Percentiles rank a stretch among this genome's conserved stretches.
Conservation (phyloP, 129 eudicot genomes). For the Saposhnikovia divaricata region DNA sequence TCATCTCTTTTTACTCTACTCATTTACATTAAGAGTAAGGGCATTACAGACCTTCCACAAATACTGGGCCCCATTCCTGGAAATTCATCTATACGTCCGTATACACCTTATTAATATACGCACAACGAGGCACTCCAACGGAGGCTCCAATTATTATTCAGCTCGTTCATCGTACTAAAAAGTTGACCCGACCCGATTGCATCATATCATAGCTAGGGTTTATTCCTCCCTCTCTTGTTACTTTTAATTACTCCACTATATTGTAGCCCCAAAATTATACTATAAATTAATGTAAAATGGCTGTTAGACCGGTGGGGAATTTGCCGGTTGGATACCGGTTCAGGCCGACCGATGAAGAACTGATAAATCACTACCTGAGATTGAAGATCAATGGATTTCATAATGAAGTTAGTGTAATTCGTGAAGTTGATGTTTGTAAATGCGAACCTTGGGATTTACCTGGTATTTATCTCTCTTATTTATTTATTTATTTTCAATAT, state of each 20-base stretch:
- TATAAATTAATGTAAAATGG: neutral
- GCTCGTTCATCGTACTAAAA: neutral
- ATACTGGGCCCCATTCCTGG: neutral
- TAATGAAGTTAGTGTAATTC: conserved; percentile 12
- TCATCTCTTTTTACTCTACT: too few species aligned
- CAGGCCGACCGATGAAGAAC: conserved; percentile 38
- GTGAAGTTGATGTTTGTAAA: conserved; percentile 37
- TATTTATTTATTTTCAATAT: too few species aligned
- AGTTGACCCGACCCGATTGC: neutral
- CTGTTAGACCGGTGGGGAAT: neutral
- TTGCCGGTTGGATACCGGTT: conserved; percentile 42
- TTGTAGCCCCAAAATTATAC: too few species aligned
- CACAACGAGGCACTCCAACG: neutral
- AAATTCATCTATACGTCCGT: neutral
- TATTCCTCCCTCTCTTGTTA: neutral
- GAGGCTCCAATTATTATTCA: neutral
- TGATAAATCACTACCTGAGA: conserved; percentile 13
- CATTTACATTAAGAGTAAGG: neutral
- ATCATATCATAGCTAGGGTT: neutral
- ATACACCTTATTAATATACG: neutral
- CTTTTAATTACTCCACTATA: neutral
- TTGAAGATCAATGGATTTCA: conserved; percentile 25
- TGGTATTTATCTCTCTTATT: neutral
- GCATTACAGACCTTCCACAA: neutral
- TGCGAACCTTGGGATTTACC: conserved; percentile 29